These are phyloP conservation scores for Argentina anserina DNA, from an alignment of 306 rosid genomes.

Conservation along the genomic window DNA sequence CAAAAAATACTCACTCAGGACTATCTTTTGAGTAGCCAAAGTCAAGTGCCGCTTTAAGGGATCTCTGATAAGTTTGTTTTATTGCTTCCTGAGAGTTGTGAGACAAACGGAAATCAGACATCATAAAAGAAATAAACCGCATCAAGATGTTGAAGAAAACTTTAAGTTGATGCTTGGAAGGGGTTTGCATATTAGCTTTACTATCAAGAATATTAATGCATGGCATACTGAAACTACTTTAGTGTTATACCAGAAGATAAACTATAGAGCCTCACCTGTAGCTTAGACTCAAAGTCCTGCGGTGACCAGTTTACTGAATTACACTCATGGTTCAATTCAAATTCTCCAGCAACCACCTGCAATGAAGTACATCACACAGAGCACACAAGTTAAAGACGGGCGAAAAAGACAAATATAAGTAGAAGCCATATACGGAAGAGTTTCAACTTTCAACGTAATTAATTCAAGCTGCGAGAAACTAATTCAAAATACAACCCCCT, in stretches of 20 bases:
- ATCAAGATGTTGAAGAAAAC: neutral
- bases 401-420: slow-evolving; percentile 3
- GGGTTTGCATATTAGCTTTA: neutral
- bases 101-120: slow-evolving; percentile 19
- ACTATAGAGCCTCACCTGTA: slow-evolving; percentile 54
- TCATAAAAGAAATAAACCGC: neutral
- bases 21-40: slow-evolving; percentile 86
- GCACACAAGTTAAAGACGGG: neutral
- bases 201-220: neutral
- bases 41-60: slow-evolving; percentile 75
- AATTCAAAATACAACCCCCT: neutral
- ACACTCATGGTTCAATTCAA: slow-evolving; percentile 82
- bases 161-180: neutral
- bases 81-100: slow-evolving; percentile 68
- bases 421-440: neutral
- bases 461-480: neutral
- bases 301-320: slow-evolving; percentile 93
- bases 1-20: slow-evolving; percentile 73
- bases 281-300: slow-evolving; percentile 84
- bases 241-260: slow-evolving; percentile 2
- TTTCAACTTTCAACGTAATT: neutral
- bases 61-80: slow-evolving; percentile 91
- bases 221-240: slow-evolving; percentile 10
- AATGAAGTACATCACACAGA: slow-evolving; percentile 20
- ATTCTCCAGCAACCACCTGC: slow-evolving; percentile 97